Conservation (phyloP, 768 basidiomycete genomes). For the Lactifluus echinatus region DNA sequence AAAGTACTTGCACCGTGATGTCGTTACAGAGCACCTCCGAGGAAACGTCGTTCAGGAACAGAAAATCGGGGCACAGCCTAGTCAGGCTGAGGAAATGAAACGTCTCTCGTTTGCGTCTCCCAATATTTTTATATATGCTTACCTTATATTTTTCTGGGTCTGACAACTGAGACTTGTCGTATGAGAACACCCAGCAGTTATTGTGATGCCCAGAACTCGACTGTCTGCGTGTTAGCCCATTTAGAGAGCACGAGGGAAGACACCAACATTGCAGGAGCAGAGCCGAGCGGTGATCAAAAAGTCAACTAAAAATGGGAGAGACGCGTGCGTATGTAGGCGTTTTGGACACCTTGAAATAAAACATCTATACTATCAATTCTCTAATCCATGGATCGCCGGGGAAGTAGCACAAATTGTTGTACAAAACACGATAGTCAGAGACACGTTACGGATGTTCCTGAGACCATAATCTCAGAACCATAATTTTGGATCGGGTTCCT, state of each 20-base stretch:
- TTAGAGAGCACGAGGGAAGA: neutral
- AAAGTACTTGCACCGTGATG: neutral
- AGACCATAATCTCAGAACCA: constrained; percentile 9
- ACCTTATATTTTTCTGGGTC: neutral
- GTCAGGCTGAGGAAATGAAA: neutral
- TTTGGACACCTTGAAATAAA: neutral
- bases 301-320: neutral
- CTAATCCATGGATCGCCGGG: neutral
- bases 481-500: constrained; percentile 13
- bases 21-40: neutral
- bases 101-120: neutral
- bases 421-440: neutral
- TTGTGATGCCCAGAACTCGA: neutral
- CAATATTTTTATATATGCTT: neutral
- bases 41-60: neutral
- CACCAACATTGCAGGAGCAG: neutral
- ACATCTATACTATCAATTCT: neutral
- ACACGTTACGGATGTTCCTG: neutral
- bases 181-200: neutral
- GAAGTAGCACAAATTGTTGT: neutral
- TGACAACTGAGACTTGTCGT: neutral
- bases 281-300: neutral
- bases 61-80: neutral
- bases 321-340: neutral
- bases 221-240: neutral